Conservation (phyloP, 1,139 yeast species). For the Geotrichum armillariae region DNA sequence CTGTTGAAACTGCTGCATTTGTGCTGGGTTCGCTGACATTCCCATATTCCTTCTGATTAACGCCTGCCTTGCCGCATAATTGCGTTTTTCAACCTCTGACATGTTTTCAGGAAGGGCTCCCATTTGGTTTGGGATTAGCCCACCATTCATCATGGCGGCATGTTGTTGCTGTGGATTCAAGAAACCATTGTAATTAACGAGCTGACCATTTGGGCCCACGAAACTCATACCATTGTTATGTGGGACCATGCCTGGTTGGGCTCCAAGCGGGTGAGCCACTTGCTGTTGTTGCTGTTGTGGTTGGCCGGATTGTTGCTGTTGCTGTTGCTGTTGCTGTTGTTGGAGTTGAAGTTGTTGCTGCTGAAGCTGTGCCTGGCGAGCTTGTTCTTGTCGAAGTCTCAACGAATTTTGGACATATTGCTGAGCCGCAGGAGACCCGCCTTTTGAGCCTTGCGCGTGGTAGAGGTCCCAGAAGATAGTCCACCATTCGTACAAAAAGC, state of each 20-base stretch:
- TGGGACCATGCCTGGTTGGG: conserved; percentile 22
- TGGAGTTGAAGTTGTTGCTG: conserved; percentile 24
- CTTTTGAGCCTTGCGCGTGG: conserved; percentile 71
- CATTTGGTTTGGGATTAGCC: conserved; percentile 17
- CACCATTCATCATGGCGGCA: conserved; percentile 19
- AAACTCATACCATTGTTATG: conserved; percentile 12
- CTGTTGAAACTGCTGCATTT: conserved; percentile 29
- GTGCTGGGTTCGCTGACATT: conserved; percentile 15
- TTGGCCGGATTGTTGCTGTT: conserved; percentile 7
- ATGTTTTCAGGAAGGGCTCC: conserved; percentile 28
- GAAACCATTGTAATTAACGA: conserved; percentile 13
- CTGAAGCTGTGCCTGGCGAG: conserved; percentile 38
- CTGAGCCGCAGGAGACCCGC: conserved; percentile 61
- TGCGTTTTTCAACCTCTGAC: conserved; percentile 35
- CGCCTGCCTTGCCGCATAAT: conserved; percentile 20
- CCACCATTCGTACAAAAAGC: conserved; percentile 95
- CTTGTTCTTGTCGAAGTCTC: conserved; percentile 57
- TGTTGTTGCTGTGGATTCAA: conserved; percentile 20
- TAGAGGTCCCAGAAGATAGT: conserved; percentile 93
- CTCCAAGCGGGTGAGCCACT: conserved; percentile 28
- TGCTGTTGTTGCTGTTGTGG: conserved; percentile 22
- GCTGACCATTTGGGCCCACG: conserved; percentile 22
- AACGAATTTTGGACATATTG: conserved; percentile 62
- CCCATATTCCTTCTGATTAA: conserved; percentile 14
- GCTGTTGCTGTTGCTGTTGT: conserved; percentile 9